These are phyloP conservation scores for Mortierella claussenii DNA, from an alignment of 192 early-diverging fungal genomes.

Conservation along the genomic window DNA sequence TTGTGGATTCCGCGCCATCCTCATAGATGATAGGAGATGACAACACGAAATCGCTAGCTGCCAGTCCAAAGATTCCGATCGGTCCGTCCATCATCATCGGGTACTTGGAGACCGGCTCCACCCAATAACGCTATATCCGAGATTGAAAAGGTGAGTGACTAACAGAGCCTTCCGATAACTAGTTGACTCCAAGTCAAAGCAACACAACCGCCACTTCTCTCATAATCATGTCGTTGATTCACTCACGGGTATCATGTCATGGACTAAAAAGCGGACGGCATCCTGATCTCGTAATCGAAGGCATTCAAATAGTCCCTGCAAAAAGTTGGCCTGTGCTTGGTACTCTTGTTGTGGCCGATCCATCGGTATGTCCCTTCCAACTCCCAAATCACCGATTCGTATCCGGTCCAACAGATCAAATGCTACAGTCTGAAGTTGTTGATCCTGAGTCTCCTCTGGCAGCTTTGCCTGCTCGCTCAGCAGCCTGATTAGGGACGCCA, in stretches of 20 bases:
- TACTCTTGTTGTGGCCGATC: slow-evolving; percentile 12
- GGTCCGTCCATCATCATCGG: slow-evolving; percentile 30
- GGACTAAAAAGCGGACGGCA: slow-evolving; percentile 18
- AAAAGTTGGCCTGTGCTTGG: slow-evolving; percentile 19
- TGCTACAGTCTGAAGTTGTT: not conserved
- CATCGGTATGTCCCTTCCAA: not conserved
- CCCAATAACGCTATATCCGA: slow-evolving; percentile 26
- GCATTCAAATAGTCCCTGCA: slow-evolving; percentile 34
- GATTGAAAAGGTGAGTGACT: no score
- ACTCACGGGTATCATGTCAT: slow-evolving; percentile 42
- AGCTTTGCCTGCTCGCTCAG: slow-evolving; percentile 15
- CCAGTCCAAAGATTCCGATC: slow-evolving; percentile 17
- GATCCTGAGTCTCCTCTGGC: slow-evolving; percentile 18
- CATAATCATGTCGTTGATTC: no score
- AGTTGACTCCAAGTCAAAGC: no score
- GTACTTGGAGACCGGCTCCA: slow-evolving; percentile 31
- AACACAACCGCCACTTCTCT: no score
- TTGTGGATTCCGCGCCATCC: slow-evolving; percentile 19
- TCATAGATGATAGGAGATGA: slow-evolving; percentile 4
- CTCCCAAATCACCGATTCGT: slow-evolving; percentile 30
- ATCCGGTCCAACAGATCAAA: slow-evolving; percentile 17
- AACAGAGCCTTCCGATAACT: no score
- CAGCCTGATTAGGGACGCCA: slow-evolving; percentile 13
- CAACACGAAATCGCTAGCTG: slow-evolving; percentile 32
- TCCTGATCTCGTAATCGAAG: slow-evolving; percentile 16